Evolutionary conservation across 352 stramenopile genomes (phyloP), one percentile per base, ranked within the genome.

Genomic region (Pythium myriotylum): DNA sequence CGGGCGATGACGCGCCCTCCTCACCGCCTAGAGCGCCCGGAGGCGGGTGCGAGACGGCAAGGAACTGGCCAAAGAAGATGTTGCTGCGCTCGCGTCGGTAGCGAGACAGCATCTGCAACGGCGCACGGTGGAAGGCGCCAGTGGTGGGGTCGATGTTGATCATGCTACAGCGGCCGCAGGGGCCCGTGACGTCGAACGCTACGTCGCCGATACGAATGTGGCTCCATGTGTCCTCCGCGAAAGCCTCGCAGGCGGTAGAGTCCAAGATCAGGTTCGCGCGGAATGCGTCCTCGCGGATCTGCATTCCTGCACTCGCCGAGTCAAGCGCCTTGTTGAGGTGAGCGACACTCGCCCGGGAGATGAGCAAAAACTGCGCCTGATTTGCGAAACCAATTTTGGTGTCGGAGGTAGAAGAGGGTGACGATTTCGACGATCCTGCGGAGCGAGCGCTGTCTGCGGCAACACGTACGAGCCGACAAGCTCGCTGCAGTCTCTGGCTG

Each of bases 51-150:
- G 9, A 20, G 12, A 53, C 51, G 39, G 68, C 76, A 22, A 94
- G 72, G 54, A 92, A 94, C 55, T 95, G 85, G 13, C 86, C 85
- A 57, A 96, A 95, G 68, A 92, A 84, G 52, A 95, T 92, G 55
- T 73, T 79, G 52, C 72, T 87, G 50, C 74, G 77, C 53, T 94
- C 68, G 23, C 86, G 77, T 2, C 85, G 78, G 69, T 91, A 95
- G 54, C 60, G 77, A 19, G 85, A 86, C 5, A 96, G 79, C 29
- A 84, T 73, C 54, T 91, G 82, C 41, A 96, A 74, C 19, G 78
- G 83, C 55, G 72, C 74, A 16, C 73, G 62, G 41, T 70, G 51
- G 57, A 84, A 89, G 17, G 70, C 65, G 8, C 84, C 82, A 5
- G 81, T 93, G 43, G 67, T 62, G 26, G 74, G 86, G 62, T 96